Conservation (phyloP, 2,329 filamentous ascomycete genomes). For the Xylaria digitata region DNA sequence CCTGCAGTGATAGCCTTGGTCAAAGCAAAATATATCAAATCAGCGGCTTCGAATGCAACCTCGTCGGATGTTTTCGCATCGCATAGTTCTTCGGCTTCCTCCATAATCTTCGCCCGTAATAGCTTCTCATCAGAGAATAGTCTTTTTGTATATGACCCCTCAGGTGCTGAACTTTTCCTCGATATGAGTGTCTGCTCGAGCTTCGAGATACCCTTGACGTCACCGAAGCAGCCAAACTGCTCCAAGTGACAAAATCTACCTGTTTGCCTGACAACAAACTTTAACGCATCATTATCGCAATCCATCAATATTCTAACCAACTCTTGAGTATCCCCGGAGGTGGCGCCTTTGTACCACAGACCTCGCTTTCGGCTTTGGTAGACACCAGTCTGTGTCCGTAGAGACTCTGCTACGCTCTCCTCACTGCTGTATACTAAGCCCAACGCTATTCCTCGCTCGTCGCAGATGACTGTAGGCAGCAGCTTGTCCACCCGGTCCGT, state of each 20-base stretch:
- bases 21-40: conserved; percentile 94
- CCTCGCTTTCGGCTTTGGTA: conserved; percentile 97
- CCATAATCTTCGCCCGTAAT: conserved; percentile 95
- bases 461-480: conserved; percentile 89
- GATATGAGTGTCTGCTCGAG: conserved; percentile 88
- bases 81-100: conserved; percentile 95
- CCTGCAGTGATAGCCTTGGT: conserved; percentile 88
- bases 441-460: conserved; percentile 84
- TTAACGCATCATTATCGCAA: conserved; percentile 92
- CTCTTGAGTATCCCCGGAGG: conserved; percentile 92
- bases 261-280: conserved; percentile 89
- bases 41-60: conserved; percentile 92
- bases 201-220: conserved; percentile 81
- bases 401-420: conserved; percentile 87
- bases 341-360: conserved; percentile 96
- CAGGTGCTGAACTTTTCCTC: conserved; percentile 83
- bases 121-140: conserved; percentile 93
- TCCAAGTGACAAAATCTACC: conserved; percentile 95
- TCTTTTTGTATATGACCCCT: conserved; percentile 91
- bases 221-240: conserved; percentile 91
- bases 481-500: conserved; percentile 87
- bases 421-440: conserved; percentile 95
- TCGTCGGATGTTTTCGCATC: conserved; percentile 84
- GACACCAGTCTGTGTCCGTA: conserved; percentile 82
- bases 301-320: conserved; percentile 86